Evolutionary conservation across 2,329 filamentous ascomycete species (phyloP), one percentile per base, ranked within the genome.

Genomic region (Paradendryphiella salina): DNA sequence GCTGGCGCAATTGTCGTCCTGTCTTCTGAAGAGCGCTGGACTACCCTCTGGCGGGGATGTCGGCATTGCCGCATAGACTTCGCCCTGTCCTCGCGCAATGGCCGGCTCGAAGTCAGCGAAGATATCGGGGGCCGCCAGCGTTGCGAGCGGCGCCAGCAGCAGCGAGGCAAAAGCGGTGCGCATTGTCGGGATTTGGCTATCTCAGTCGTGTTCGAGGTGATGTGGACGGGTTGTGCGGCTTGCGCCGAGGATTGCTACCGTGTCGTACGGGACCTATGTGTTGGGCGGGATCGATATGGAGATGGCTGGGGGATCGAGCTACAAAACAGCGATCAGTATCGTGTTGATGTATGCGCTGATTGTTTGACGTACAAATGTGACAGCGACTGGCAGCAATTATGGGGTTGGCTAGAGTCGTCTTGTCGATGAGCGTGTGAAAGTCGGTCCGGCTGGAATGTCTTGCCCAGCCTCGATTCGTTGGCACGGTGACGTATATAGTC

Each of bases 1-100:
- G 15, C 64, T 71, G 5, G 80, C 80, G 67, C 84, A 86, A 46
- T 59, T 65, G 46, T 69, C 71, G 52, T 54, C 61, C 46, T 77
- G 72, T 46, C 75, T 68, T 57, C 67, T 67, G 38, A 71, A 52
- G 9, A 73, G 63, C 44, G 70, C 64, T 28, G 60, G 46, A 23
- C 38, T 41, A 40, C 38, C 52, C 38, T 64, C 61, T 33, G 63
- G 57, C 33, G 56, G 50, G 17, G 63, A 37, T 4, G 63, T 66
- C 10, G 63, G 61, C 37, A 46, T 50, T 26, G 58, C 53, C 54
- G 71, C 67, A 59, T 58, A 57, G 38, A 56, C 52, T 14, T 65
- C 50, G 13, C 61, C 21, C 14, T 31, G 50, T 14, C 64, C 47
- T 31, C 14, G 20, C 36, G 59, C 56, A 41, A 69, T 54, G 31